Evolutionary conservation across 2,329 filamentous ascomycete species (phyloP), one percentile per base, ranked within the genome.

Genomic region (Talaromyces albobiverticillius): DNA sequence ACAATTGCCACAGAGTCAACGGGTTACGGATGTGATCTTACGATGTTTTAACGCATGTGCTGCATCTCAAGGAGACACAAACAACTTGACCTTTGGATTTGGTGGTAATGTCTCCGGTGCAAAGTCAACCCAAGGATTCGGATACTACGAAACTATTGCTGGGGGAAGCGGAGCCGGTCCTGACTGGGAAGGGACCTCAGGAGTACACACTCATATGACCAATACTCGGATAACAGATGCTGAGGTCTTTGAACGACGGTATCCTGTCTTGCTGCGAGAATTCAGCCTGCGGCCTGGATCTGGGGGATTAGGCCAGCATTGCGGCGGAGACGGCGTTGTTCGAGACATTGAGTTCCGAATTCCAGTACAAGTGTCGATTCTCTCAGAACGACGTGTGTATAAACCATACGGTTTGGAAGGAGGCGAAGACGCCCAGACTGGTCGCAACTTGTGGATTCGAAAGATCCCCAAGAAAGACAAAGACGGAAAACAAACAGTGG

Each of bases 121-220:
- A 59, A 75, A 79, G 54, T 79, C 80, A 31, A 61, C 60, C 31
- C 76, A 81, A 8, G 88, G 88, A 0, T 92, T 91, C 65, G 88
- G 88, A 10, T 91, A 91, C 73, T 90, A 90, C 68, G 89, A 94
- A 70, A 93, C 89, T 5, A 91, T 94, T 59, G 86, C 87, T 0
- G 89, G 89, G 36, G 89, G 89, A 0, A 84, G 81, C 36, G 89
- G 89, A 25, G 89, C 89, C 0, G 88, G 88, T 0, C 81, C 85
- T 0, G 77, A 78, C 13, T 92, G 88, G 88, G 77, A 87, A 57
- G 89, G 89, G 34, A 86, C 87, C 10, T 83, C 78, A 50, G 88
- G 87, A 14, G 87, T 92, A n/a, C 88, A 93, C 67, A 87, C 83
- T 2, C 88, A 93, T 71, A 91, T 92, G 87, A 93, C 89, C 6